These are phyloP conservation scores for Fusarium lateritium DNA, from an alignment of 2,329 filamentous ascomycete species.

Conservation along the genomic window DNA sequence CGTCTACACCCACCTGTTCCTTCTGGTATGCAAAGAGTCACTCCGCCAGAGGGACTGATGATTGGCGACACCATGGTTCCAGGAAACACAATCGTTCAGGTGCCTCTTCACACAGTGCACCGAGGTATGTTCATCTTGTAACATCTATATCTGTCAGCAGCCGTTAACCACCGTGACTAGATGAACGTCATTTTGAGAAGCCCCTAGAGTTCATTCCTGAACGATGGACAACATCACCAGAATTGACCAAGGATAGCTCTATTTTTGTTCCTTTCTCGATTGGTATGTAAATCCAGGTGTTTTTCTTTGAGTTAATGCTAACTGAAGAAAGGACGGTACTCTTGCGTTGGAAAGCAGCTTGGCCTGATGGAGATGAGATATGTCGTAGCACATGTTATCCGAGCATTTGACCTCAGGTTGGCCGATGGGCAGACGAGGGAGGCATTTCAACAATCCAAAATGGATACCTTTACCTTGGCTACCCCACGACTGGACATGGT, in stretches of 20 bases:
- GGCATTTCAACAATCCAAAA: not conserved
- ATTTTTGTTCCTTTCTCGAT: slow-evolving; percentile 54
- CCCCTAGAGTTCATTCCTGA: slow-evolving; percentile 56
- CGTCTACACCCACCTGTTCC: slow-evolving; percentile 57
- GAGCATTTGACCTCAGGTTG: slow-evolving; percentile 17
- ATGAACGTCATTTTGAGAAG: slow-evolving; percentile 49
- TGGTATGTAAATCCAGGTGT: slow-evolving; percentile 22
- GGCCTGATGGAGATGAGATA: slow-evolving; percentile 37
- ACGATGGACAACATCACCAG: slow-evolving; percentile 53
- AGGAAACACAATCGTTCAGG: slow-evolving; percentile 32
- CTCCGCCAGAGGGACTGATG: slow-evolving; percentile 55
- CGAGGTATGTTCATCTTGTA: slow-evolving; percentile 55
- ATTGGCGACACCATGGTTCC: slow-evolving; percentile 40
- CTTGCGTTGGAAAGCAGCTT: slow-evolving; percentile 38
- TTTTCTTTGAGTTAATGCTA: not conserved
- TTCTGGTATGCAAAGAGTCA: slow-evolving; percentile 53
- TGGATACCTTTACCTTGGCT: slow-evolving; percentile 4
- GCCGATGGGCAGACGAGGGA: slow-evolving; percentile 7
- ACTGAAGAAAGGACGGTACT: slow-evolving; percentile 24
- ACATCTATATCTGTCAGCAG: too few species aligned
- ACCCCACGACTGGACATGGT: not conserved
- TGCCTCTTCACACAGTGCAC: slow-evolving; percentile 39
- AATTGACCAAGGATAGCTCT: slow-evolving; percentile 52
- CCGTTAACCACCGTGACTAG: not conserved
- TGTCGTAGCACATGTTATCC: slow-evolving; percentile 24